Evolutionary conservation across 306 rosid genomes (phyloP).

Genomic region (Aeschynomene evenia): DNA sequence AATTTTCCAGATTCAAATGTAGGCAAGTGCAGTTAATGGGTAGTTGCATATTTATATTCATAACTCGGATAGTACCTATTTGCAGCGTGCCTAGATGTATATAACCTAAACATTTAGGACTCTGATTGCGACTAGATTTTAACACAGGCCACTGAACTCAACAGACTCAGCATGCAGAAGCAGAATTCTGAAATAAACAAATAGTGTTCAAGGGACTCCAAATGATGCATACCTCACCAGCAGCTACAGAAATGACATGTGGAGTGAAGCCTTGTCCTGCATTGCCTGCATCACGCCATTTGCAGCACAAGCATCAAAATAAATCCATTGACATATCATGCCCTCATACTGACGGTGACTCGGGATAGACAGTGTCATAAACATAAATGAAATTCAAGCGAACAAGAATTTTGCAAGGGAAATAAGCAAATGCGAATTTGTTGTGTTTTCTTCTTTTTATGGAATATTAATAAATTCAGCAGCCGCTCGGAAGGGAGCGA

Average conservation of each 20-base stretch:
- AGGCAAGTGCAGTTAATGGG: not conserved
- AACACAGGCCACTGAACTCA: slow-evolving; percentile 6
- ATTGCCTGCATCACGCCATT: slow-evolving; percentile 65
- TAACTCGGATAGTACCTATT: not conserved
- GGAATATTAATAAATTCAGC: not conserved
- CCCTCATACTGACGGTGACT: not conserved
- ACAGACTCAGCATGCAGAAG: not conserved
- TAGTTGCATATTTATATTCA: not conserved
- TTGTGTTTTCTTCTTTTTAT: not conserved
- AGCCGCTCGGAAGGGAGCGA: too few species aligned
- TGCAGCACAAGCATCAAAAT: slow-evolving; percentile 19
- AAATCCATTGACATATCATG: slow-evolving; percentile 27
- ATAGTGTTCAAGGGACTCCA: slow-evolving; percentile 3
- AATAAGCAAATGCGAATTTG: not conserved
- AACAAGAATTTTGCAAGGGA: not conserved
- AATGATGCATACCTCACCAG: slow-evolving; percentile 79
- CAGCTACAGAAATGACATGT: slow-evolving; percentile 68
- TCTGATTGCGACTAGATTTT: not conserved
- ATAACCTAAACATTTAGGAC: not conserved
- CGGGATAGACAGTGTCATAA: not conserved
- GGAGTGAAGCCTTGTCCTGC: slow-evolving; percentile 85
- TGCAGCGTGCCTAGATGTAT: not conserved
- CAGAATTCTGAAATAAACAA: slow-evolving; percentile 22
- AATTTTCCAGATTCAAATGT: slow-evolving; percentile 4
- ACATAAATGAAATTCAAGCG: slow-evolving; percentile 6